Evolutionary conservation across 768 basidiomycete genomes (phyloP).

Genomic region (Tricholoma terreum): DNA sequence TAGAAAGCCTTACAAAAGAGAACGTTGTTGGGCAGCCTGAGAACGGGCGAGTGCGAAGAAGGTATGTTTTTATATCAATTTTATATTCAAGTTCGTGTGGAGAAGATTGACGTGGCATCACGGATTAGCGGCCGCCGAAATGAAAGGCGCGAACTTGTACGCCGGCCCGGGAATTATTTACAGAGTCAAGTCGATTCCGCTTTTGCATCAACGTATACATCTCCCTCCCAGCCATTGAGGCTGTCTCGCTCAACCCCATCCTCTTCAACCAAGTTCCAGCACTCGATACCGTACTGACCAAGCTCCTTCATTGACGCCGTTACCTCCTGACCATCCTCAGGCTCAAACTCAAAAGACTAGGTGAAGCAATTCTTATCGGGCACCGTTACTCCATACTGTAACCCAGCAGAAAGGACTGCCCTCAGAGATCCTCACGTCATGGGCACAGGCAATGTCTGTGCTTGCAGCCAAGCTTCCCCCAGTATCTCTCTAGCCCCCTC

Average conservation of each 20-base stretch:
- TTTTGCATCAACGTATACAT: conserved; percentile 31
- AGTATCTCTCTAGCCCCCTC: conserved; percentile 70
- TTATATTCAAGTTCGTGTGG: no score
- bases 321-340: conserved; percentile 23
- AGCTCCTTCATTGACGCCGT: conserved; percentile 66
- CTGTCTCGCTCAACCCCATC: conserved; percentile 70
- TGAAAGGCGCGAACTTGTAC: conserved; percentile 74
- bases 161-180: conserved; percentile 65
- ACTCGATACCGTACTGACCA: conserved; percentile 58
- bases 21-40: conserved; percentile 47
- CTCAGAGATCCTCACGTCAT: conserved; percentile 40
- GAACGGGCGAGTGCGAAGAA: conserved; percentile 52
- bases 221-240: conserved; percentile 55
- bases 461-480: conserved; percentile 46
- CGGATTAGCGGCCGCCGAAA: conserved; percentile 66
- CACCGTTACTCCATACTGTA: conserved; percentile 50
- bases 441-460: conserved; percentile 44
- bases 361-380: conserved; percentile 49
- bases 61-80: conserved; percentile 42
- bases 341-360: conserved; percentile 28
- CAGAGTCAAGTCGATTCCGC: conserved; percentile 68
- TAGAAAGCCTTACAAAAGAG: conserved; percentile 71
- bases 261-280: conserved; percentile 71
- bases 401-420: conserved; percentile 13
- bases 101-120: not conserved